phyloP scores from a whole-genome alignment of 2,329 filamentous ascomycete species.

The Teratosphaeria epicoccoides region DNA sequence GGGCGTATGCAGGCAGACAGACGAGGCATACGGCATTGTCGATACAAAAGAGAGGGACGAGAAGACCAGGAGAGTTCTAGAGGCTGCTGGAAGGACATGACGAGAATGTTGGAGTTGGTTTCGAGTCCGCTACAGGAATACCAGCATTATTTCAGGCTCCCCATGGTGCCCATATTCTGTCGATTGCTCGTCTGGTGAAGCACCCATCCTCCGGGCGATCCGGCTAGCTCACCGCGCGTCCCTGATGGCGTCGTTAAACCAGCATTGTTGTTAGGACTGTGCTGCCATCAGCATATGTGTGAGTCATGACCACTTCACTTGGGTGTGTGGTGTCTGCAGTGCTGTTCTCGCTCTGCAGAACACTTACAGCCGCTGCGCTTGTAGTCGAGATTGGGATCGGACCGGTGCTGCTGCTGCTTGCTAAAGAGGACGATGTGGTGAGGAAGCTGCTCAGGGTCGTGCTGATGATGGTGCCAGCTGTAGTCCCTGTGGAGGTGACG shows the following conservation, averaged over 20 bases:
- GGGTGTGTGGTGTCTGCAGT: background rate
- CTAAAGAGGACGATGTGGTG: background rate
- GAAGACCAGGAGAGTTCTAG: conserved; percentile 33
- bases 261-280: conserved; percentile 3
- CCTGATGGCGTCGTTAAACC: background rate
- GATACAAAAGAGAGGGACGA: conserved; percentile 32
- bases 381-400: background rate
- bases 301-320: background rate
- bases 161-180: background rate
- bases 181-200: background rate
- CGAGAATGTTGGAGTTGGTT: background rate
- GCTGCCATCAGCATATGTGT: conserved; percentile 5
- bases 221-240: no score
- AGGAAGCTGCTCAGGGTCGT: background rate
- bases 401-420: background rate
- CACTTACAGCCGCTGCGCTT: background rate
- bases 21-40: conserved; percentile 37
- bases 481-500: background rate
- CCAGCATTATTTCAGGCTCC: background rate
- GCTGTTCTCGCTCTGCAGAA: background rate
- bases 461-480: background rate
- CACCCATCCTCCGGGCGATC: no score
- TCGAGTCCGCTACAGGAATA: background rate
- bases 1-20: conserved; percentile 35
- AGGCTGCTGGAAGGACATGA: conserved; percentile 22